Percentiles rank a stretch among this genome's conserved stretches.
Evolutionary conservation across 768 basidiomycete genomes (phyloP).

Genomic region (Auricularia heimuer): DNA sequence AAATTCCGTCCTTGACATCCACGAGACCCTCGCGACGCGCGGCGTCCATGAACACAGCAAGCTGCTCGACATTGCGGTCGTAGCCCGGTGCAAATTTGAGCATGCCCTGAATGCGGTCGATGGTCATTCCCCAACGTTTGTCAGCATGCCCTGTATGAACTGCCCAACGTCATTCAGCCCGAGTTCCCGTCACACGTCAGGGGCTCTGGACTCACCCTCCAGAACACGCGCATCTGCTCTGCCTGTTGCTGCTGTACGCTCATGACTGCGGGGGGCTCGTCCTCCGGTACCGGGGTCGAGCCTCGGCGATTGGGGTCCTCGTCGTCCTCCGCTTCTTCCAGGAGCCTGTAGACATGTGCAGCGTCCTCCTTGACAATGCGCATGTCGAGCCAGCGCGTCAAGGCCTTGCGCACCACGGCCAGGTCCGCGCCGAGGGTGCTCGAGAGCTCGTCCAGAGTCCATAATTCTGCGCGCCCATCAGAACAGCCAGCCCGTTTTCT

Average conservation of each 20-base stretch:
- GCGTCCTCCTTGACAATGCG: constrained; percentile 67
- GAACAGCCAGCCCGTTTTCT: neutral
- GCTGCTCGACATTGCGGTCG: constrained; percentile 69
- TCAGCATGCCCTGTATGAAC: constrained; percentile 91
- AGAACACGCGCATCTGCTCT: constrained; percentile 79
- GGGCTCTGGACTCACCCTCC: constrained; percentile 50
- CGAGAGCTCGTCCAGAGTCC: constrained; percentile 64
- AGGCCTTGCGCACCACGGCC: constrained; percentile 56
- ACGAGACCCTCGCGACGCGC: constrained; percentile 71
- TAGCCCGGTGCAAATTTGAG: constrained; percentile 77
- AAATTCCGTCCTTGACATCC: constrained; percentile 56
- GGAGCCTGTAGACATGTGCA: constrained; percentile 49
- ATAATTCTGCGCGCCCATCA: constrained; percentile 37
- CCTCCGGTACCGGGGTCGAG: constrained; percentile 28
- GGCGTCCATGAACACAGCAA: constrained; percentile 70
- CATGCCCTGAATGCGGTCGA: constrained; percentile 85
- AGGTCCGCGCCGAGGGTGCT: constrained; percentile 53
- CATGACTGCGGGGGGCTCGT: constrained; percentile 38
- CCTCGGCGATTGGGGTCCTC: constrained; percentile 2
- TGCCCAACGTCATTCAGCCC: constrained; percentile 19
- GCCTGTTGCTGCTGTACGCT: constrained; percentile 65
- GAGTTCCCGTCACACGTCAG: neutral
- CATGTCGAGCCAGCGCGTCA: constrained; percentile 75
- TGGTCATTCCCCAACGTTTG: constrained; percentile 67
- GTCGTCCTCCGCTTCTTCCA: constrained; percentile 50